Evolutionary conservation across 805 yeast genomes (phyloP), one percentile per base, ranked within the genome.

Genomic region (Wickerhamomyces canadensis): DNA sequence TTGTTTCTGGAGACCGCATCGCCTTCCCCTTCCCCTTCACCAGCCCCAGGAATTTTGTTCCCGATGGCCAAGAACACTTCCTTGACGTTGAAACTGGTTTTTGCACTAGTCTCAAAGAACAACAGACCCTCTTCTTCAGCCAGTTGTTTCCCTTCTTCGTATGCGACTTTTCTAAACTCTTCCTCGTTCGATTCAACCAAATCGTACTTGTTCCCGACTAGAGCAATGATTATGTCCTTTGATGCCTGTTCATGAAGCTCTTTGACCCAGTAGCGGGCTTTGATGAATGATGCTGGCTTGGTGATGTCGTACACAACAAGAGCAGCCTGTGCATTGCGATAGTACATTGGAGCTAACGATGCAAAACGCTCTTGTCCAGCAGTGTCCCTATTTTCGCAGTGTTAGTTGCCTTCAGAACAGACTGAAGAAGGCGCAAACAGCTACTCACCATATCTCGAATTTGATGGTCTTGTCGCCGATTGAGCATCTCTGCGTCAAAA

Each of bases 321-420:
- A 0, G 98, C 98, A 19, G 96, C 95, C 59, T 89, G 96, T 13
- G 98, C 97, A 55, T 93, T 91, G 58, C 98, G 76, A 66, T 91
- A 91, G 64, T 91, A 91, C 93, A 91, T 83, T 21, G 98, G 98
- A 1, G 98, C 97, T 54, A 91, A 72, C 19, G 91, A 80, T 13
- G 97, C 96, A 68, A 91, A 91, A 46, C 98, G 67, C 61, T 91
- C 98, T 67, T 91, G 98, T 16, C 98, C 98, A 3, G 98, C 98
- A 12, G 98, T 89, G 59, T 89, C 98, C 74, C 74, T 49, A 13
- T 21, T 14, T 12, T 11, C 5, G 21, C 12, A 7, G 17, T 22
- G 37, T 36, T 33, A 33, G 41, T 45, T 15, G 5, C 13, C n/a
- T 19, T 5, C 13, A 4, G 18, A 21, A 19, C 11, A 31, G 8